These are phyloP conservation scores for Austroboletus olivaceoglutinosus DNA, from an alignment of 1,284 basidiomycete genomes.

Conservation along the genomic window DNA sequence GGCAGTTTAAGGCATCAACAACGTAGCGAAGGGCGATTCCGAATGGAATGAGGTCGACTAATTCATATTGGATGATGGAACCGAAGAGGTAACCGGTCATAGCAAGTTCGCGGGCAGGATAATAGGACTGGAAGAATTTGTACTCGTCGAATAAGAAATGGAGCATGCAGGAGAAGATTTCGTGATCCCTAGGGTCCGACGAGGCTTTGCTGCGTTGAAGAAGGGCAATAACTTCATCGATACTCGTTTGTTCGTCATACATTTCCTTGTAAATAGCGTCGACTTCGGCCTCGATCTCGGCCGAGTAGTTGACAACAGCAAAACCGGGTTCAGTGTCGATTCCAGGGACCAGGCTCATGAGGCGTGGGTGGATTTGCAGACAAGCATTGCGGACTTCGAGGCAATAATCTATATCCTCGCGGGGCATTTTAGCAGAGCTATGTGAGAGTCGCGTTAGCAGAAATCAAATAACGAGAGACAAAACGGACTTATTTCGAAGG, in stretches of 20 bases:
- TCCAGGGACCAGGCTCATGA: constrained; percentile 93
- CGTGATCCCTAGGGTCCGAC: constrained; percentile 81
- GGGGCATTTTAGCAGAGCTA: constrained; percentile 63
- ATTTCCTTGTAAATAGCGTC: constrained; percentile 97
- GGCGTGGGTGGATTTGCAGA: constrained; percentile 92
- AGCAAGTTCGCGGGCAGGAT: constrained; percentile 90
- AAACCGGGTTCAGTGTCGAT: constrained; percentile 91
- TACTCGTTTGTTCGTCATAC: constrained; percentile 93
- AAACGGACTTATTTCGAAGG: constrained; percentile 73
- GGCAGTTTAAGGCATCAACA: constrained; percentile 87
- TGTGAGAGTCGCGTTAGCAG: constrained; percentile 3
- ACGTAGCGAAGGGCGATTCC: constrained; percentile 98
- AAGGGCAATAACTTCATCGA: constrained; percentile 91
- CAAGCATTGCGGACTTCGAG: constrained; percentile 92
- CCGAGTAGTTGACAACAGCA: constrained; percentile 82
- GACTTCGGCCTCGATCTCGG: constrained; percentile 91
- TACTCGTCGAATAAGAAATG: constrained; percentile 99
- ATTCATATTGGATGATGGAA: constrained; percentile 90
- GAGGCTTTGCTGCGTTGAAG: constrained; percentile 87
- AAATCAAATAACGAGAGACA: constrained; percentile 3
- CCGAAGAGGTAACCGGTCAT: constrained; percentile 98
- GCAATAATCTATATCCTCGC: constrained; percentile 85
- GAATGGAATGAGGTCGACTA: constrained; percentile 94
- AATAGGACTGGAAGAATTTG: constrained; percentile 97
- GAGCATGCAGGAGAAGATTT: constrained; percentile 98